Evolutionary conservation across 371 early-diverging fungal species (phyloP).

Genomic region (Mucor mucedo): DNA sequence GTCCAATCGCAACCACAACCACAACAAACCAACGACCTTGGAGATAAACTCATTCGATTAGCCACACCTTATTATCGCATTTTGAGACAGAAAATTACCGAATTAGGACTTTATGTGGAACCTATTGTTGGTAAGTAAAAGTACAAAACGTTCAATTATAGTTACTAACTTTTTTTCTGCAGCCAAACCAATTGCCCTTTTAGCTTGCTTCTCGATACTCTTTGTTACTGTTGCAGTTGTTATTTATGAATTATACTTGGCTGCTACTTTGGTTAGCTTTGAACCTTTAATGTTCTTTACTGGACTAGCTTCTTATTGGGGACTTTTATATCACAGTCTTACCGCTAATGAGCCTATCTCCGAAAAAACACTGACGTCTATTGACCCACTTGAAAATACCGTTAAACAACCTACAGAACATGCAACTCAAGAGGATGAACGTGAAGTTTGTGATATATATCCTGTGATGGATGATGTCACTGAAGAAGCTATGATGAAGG

Average conservation of each 20-base stretch:
- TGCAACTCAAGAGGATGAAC: not conserved
- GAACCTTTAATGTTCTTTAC: slow-evolving; percentile 27
- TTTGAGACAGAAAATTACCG: not conserved
- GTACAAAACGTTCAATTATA: not conserved
- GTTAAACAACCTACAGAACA: not conserved
- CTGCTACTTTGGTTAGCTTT: slow-evolving; percentile 14
- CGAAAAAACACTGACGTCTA: not conserved
- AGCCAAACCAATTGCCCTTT: slow-evolving; percentile 21
- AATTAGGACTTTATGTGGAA: slow-evolving; percentile 3
- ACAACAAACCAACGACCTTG: slow-evolving; percentile 1
- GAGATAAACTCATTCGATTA: slow-evolving; percentile 4
- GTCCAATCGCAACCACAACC: not conserved
- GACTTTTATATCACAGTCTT: slow-evolving; percentile 6
- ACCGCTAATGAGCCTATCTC: not conserved
- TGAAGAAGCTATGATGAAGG: slow-evolving; percentile 40
- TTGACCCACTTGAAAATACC: not conserved
- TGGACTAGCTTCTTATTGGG: slow-evolving; percentile 25
- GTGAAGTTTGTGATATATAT: slow-evolving; percentile 10
- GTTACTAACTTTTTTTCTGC: slow-evolving; percentile 1
- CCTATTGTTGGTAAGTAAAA: slow-evolving; percentile 20
- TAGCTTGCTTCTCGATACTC: slow-evolving; percentile 16
- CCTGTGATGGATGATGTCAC: slow-evolving; percentile 21
- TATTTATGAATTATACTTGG: slow-evolving; percentile 27
- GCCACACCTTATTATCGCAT: slow-evolving; percentile 7
- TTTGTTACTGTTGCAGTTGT: slow-evolving; percentile 4